A percentile compares a stretch with the other conserved stretches of the same genome.
phyloP scores from a whole-genome alignment of 1,284 basidiomycete species.

The Heterobasidion parviporum region DNA sequence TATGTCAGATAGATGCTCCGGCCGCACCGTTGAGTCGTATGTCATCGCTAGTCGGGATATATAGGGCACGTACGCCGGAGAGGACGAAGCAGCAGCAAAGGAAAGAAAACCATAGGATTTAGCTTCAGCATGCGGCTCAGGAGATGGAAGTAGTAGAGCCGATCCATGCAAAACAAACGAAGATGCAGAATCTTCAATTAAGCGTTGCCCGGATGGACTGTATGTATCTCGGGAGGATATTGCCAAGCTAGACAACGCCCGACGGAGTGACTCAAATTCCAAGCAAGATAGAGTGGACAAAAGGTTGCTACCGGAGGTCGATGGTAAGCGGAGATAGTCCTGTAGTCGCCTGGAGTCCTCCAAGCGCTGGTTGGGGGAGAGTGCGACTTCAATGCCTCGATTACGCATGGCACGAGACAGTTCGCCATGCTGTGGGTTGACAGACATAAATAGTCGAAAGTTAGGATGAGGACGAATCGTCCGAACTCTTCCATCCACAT shows the following conservation, averaged over 20 bases:
- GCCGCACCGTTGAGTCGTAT: neutral
- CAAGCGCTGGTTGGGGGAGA: constrained; percentile 26
- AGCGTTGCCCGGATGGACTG: constrained; percentile 22
- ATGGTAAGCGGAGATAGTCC: constrained; percentile 43
- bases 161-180: constrained; percentile 32
- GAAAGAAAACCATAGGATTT: neutral
- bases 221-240: neutral
- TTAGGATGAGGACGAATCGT: constrained; percentile 77
- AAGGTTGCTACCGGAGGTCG: constrained; percentile 6
- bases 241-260: constrained; percentile 22
- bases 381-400: constrained; percentile 83
- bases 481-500: constrained; percentile 71
- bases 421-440: constrained; percentile 89
- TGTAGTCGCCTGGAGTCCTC: constrained; percentile 41
- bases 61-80: neutral
- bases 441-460: constrained; percentile 93
- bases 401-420: constrained; percentile 98
- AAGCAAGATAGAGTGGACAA: constrained; percentile 21
- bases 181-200: constrained; percentile 42
- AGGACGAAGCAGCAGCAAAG: neutral
- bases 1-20: constrained; percentile 2
- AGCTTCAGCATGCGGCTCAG: neutral
- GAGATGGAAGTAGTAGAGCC: constrained; percentile 14
- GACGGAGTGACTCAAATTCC: constrained; percentile 17
- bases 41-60: neutral